Base-by-base conservation (phyloP, 2,329 filamentous ascomycete species). In the Diaporthe sp. region DNA sequence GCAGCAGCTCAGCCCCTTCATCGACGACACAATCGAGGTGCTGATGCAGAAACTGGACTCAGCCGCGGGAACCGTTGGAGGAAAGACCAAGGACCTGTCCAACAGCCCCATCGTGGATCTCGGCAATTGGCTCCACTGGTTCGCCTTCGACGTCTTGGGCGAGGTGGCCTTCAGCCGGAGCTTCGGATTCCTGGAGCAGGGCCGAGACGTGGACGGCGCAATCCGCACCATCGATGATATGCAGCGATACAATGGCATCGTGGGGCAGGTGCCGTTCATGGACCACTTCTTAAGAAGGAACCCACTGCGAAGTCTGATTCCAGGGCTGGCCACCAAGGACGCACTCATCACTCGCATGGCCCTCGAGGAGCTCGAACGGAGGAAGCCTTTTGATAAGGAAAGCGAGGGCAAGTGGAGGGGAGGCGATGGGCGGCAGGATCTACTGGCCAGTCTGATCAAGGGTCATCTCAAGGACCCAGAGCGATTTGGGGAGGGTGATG, bases 141-240 rank as follows among this genome's bases (percentile, higher is more conserved):
- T 87, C 77, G 86, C 86, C 13, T 87, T 87, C 79, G 86, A 88
- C 77, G 86, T 90, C 74, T 83, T 90, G 2, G 88, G 88, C 28
- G 88, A 90, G 80, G 86, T 90, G 10, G 85, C 86, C 5, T 90
- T 89, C 78, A 88, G 82, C 77, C 84, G 86, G 37, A 86, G 85
- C n/a, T 89, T 89, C 76, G 88, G 88, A 0, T 90, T 90, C 79
- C 79, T 90, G 13, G 85, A 84, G 7, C 84, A 87, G 51, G 88
- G 88, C 0, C 78, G 82, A 51, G 89, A 90, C 76, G 85, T 89
- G 53, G 88, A 89, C 76, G 80, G 83, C 47, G 86, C 87, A 1
- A 90, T 91, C 79, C 85, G 84, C 79, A 88, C 86, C 1, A 90
- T 90, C 75, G 88, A 90, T 79, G 82, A 87, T 61, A 86, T 85